A percentile compares a stretch with the other conserved stretches of the same genome.
These are phyloP conservation scores for Ceratocystiopsis sp. DNA, from an alignment of 2,329 filamentous ascomycete genomes.

Conservation along the genomic window DNA sequence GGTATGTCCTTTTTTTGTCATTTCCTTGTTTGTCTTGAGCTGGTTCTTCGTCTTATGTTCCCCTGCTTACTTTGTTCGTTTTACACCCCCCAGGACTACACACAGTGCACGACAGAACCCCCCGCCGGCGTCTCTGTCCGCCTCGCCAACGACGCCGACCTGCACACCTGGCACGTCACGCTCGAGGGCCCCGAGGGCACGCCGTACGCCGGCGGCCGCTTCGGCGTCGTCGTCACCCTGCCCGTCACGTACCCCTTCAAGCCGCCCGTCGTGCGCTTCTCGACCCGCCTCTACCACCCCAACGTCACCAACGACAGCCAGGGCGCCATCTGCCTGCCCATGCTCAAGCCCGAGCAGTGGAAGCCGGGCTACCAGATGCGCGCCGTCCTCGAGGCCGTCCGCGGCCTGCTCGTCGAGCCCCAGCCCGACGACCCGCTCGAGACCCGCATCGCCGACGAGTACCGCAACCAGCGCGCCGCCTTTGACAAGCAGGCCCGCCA, in stretches of 20 bases:
- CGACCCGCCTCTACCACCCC: slow-evolving; percentile 87
- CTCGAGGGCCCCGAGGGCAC: slow-evolving; percentile 27
- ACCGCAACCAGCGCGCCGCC: slow-evolving; percentile 43
- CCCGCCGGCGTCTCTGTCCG: slow-evolving; percentile 29
- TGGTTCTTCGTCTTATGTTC: too few relatives aligned
- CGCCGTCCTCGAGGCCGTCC: slow-evolving; percentile 60
- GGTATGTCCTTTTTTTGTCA: neutral
- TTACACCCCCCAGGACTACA: slow-evolving; percentile 31
- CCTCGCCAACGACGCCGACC: slow-evolving; percentile 28
- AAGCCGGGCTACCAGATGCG: slow-evolving; percentile 69
- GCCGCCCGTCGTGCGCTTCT: slow-evolving; percentile 61
- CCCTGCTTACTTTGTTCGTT: too few relatives aligned
- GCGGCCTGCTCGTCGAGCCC: slow-evolving; percentile 59
- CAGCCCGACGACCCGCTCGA: slow-evolving; percentile 85
- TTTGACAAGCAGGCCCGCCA: slow-evolving; percentile 60
- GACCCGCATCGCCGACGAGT: slow-evolving; percentile 72
- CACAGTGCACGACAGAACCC: slow-evolving; percentile 29
- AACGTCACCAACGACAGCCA: slow-evolving; percentile 79
- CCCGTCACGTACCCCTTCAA: slow-evolving; percentile 83
- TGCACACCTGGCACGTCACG: slow-evolving; percentile 35
- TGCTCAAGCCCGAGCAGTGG: slow-evolving; percentile 78
- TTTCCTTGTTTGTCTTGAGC: neutral
- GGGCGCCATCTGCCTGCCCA: slow-evolving; percentile 70
- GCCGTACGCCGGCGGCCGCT: slow-evolving; percentile 48
- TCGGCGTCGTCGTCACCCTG: slow-evolving; percentile 55